A percentile compares a stretch with the other conserved stretches of the same genome.
Conservation (phyloP, 805 yeast species). For the Saccharomycopsis babjevae region DNA sequence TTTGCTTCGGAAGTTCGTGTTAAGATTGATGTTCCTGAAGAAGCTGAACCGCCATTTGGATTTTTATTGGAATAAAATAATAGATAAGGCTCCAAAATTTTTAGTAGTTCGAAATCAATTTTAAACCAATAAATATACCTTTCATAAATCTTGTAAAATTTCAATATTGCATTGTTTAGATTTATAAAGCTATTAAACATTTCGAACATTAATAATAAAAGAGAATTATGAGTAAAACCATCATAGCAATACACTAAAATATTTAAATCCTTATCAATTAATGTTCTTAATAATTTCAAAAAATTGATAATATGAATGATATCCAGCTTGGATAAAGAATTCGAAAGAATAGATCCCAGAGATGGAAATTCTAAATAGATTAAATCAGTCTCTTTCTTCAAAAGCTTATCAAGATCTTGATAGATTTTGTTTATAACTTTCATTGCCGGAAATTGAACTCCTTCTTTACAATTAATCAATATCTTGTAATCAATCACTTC, state of each 20-base stretch:
- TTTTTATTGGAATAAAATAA: constrained; percentile 49
- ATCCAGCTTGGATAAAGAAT: constrained; percentile 55
- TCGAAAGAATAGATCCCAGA: constrained; percentile 72
- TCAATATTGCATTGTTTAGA: constrained; percentile 56
- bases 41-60: background rate
- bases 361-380: constrained; percentile 48
- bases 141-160: constrained; percentile 51
- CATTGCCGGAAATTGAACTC: constrained; percentile 16
- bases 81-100: constrained; percentile 54
- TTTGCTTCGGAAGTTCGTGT: background rate
- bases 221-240: constrained; percentile 86
- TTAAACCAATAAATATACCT: constrained; percentile 83
- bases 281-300: constrained; percentile 54
- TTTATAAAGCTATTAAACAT: constrained; percentile 46
- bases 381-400: constrained; percentile 12
- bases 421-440: constrained; percentile 11
- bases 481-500: constrained; percentile 10
- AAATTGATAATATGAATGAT: constrained; percentile 55
- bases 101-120: constrained; percentile 58
- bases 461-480: constrained; percentile 17
- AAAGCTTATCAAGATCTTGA: constrained; percentile 7
- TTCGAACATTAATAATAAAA: constrained; percentile 62
- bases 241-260: constrained; percentile 68
- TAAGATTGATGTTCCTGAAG: background rate
- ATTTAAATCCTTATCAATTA: constrained; percentile 29